Evolutionary conservation across 2,329 filamentous ascomycete species (phyloP).

Genomic region (Zasmidium citrigriseum): DNA sequence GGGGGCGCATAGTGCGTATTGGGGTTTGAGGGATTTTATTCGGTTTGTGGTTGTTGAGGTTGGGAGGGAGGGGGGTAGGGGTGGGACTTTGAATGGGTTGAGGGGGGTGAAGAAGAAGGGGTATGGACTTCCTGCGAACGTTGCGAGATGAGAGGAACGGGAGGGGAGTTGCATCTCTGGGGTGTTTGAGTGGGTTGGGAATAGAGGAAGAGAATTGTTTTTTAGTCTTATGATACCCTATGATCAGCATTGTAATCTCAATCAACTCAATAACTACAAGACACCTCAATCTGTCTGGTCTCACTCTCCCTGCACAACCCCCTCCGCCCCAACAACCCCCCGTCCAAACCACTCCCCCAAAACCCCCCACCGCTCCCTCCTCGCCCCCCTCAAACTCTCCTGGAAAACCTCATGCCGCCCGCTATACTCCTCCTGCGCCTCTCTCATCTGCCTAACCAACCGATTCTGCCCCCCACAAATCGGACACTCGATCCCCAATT

Average conservation of each 20-base stretch:
- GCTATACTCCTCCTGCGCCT: conserved; percentile 82
- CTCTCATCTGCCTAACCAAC: conserved; percentile 82
- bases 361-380: conserved; percentile 76
- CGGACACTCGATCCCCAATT: conserved; percentile 76
- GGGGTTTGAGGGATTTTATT: conserved; percentile 85
- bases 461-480: conserved; percentile 81
- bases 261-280: too few relatives aligned
- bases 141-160: not conserved
- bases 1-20: conserved; percentile 92
- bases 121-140: not conserved
- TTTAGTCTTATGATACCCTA: not conserved
- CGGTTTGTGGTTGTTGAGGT: conserved; percentile 86
- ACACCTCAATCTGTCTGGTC: too few relatives aligned
- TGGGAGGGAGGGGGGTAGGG: conserved; percentile 70
- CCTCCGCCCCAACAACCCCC: conserved; percentile 73
- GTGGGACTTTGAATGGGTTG: conserved; percentile 55
- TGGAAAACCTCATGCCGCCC: conserved; percentile 87
- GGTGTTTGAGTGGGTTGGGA: not conserved
- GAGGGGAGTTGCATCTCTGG: too few relatives aligned
- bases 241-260: too few relatives aligned
- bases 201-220: conserved; percentile 34
- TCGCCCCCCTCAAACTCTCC: conserved; percentile 73
- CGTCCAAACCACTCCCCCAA: conserved; percentile 93
- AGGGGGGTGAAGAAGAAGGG: conserved; percentile 56
- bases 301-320: conserved; percentile 4